Conservation (phyloP, 306 rosid species). For the Casuarina glauca region DNA sequence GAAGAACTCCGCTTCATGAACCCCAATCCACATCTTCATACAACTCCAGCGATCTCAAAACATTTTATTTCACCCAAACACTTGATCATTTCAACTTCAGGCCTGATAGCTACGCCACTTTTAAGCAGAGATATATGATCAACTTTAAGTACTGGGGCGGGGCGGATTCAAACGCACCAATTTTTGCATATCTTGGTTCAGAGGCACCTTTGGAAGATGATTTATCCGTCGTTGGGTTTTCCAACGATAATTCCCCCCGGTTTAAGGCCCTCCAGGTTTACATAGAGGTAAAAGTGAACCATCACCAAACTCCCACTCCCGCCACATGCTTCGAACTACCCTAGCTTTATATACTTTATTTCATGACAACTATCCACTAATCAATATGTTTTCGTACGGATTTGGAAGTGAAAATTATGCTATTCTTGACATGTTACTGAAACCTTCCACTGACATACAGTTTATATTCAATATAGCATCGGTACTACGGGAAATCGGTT, state of each 20-base stretch:
- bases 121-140: slow-evolving; percentile 61
- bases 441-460: neutral
- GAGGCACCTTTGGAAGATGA: slow-evolving; percentile 46
- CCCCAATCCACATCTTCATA: neutral
- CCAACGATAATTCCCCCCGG: slow-evolving; percentile 50
- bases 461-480: slow-evolving; percentile 41
- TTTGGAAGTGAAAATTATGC: neutral
- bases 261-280: slow-evolving; percentile 63
- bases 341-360: no score
- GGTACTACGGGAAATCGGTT: slow-evolving; percentile 69
- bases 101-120: slow-evolving; percentile 57
- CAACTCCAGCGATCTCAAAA: slow-evolving; percentile 28
- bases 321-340: neutral
- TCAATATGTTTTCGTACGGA: neutral
- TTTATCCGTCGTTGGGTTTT: slow-evolving; percentile 36
- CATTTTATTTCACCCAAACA: slow-evolving; percentile 53
- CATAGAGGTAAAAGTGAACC: slow-evolving; percentile 52
- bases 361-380: no score
- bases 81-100: slow-evolving; percentile 78
- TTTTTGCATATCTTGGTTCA: slow-evolving; percentile 63
- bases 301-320: neutral
- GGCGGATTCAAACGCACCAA: slow-evolving; percentile 53
- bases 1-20: slow-evolving; percentile 25
- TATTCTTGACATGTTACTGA: neutral
- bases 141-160: slow-evolving; percentile 74